Evolutionary conservation across 768 basidiomycete genomes (phyloP).

Genomic region (Rubroboletus pulcherrimus): DNA sequence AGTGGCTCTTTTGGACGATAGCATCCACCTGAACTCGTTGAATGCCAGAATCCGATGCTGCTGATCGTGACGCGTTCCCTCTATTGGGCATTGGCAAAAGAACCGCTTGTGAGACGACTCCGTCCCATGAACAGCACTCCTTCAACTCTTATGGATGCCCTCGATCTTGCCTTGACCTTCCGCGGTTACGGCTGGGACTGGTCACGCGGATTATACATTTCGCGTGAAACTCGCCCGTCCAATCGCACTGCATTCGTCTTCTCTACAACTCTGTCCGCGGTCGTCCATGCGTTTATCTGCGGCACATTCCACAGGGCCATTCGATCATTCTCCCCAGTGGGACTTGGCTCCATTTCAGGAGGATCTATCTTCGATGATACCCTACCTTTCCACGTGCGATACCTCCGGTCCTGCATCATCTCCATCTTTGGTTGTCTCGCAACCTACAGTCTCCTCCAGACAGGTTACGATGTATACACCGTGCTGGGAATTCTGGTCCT

Average conservation of each 20-base stretch:
- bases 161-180: background rate
- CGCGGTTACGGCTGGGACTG: background rate
- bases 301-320: background rate
- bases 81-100: background rate
- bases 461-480: conserved; percentile 25
- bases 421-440: too few relatives aligned
- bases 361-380: background rate
- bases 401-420: background rate
- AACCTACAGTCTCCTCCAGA: conserved; percentile 28
- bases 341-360: background rate
- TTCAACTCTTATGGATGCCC: background rate
- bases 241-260: background rate
- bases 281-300: background rate
- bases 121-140: background rate
- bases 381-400: background rate
- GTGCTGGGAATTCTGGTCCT: conserved; percentile 18
- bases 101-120: background rate
- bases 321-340: background rate
- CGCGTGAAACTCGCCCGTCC: background rate
- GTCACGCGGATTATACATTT: background rate
- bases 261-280: background rate
- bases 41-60: background rate
- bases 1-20: background rate
- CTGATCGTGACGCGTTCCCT: background rate
- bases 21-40: background rate